Evolutionary conservation across 1,139 yeast species (phyloP), one percentile per base, ranked within the genome.

Genomic region (Candida anutae): DNA sequence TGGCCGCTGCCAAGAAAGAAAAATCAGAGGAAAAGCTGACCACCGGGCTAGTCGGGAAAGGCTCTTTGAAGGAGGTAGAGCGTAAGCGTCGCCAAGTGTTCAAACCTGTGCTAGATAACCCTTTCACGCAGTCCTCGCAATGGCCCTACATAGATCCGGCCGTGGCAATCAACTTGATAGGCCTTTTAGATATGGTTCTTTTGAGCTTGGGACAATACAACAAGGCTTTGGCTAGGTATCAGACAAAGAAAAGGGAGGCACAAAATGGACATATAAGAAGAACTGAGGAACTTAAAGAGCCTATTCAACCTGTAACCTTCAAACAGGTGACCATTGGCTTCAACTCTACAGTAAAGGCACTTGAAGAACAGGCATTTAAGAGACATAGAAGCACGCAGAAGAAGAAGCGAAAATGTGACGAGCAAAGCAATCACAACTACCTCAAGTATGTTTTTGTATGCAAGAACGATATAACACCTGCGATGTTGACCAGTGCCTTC

Each of bases 21-120:
- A 19, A 22, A 10, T n/a, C n/a, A n/a, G n/a, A n/a, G 16, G 22
- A 25, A 13, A 19, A 25, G 13, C 15, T 18, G 27, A 8, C 19
- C 19, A 17, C 15, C 17, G 15, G 13, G 17, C 17, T 13, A 23
- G 24, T 17, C 8, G 23, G 15, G 23, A 22, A 16, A 6, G 58
- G 56, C 9, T 62, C 71, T 0, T 35, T 65, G 4, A 61, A 66
- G 34, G 69, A 61, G 26, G 36, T 57, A 4, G 74, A 68, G 28
- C 52, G 51, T 30, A 67, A 64, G 37, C 55, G 69, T 29, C 55
- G 65, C 12, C 74, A 71, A 35, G 71, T 74, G 3, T 72, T 70
- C 46, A 76, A 74, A 43, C 80, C 83, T 0, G 58, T 77, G 4
- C 55, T 77, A 13, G 77, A 75, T 21, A 74, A 73, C 37, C 81